Evolutionary conservation across 768 basidiomycete species (phyloP), one percentile per base, ranked within the genome.

Genomic region (Phlegmacium glaucopus): DNA sequence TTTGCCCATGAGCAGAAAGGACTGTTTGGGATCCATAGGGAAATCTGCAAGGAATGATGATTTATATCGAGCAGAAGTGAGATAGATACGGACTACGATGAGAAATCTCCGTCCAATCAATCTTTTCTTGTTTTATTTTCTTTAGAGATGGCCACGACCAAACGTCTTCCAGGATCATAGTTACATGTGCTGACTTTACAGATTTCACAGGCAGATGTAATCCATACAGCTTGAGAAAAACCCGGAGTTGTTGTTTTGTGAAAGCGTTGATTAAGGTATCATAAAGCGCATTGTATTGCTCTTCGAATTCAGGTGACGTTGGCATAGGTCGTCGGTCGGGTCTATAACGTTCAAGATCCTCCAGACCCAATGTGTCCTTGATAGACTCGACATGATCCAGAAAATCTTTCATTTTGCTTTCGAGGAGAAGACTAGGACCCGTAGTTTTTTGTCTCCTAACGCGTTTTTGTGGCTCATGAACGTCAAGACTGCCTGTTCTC

Each of bases 1-100:
- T 76, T 76, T 83, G 34, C 87, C 87, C 51, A 91, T 73, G 26
- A 90, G 71, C 26, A 90, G 59, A 59, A 90, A 87, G 6, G 87
- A 71, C 54, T 86, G 74, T 42, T 72, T 75, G 3, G 80, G 74
- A 13, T 71, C 74, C 48, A 90, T 64, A 27, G 74, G 63, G 55
- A 85, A 77, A 2, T 63, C 88, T 90, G 54, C 9, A 41, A 43
- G 41, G 18, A 48, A 26, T 42, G 15, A 49, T 28, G 28, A 39
- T 30, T 45, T 38, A 49, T 15, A 40, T 37, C 27, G 45, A 34
- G 11, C 26, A 26, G 38, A 34, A 54, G 9, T 41, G 28, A 39
- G 29, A 32, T 71, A 78, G 48, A 57, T 83, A 83, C 64, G 59
- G 72, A 65, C 34, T 66, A 61, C 15, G 66, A 59, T 34, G 32